A percentile compares a stretch with the other conserved stretches of the same genome.
Evolutionary conservation across 495 filamentous ascomycete genomes (phyloP).

Genomic region (Penicillium malachiteum): DNA sequence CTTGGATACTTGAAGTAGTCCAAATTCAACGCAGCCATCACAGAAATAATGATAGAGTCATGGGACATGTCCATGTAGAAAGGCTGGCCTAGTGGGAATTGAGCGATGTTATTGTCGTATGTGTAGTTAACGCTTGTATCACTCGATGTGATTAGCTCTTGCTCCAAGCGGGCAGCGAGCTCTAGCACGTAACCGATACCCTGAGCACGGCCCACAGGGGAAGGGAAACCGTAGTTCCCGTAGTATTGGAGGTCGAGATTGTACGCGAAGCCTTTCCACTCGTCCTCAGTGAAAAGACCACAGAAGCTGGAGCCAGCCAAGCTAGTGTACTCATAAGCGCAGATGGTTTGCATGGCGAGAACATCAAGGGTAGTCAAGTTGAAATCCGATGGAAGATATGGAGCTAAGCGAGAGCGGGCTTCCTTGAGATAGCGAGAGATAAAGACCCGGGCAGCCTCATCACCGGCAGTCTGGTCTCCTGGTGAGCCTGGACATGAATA

Average conservation of each 20-base stretch:
- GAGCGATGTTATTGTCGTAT: constrained; percentile 43
- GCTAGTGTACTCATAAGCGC: constrained; percentile 34
- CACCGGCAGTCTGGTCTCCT: neutral
- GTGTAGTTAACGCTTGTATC: constrained; percentile 60
- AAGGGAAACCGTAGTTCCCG: constrained; percentile 55
- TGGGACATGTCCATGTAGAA: constrained; percentile 50
- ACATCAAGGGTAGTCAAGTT: constrained; percentile 50
- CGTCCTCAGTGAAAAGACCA: constrained; percentile 53
- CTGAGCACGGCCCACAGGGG: constrained; percentile 59
- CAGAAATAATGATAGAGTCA: constrained; percentile 39
- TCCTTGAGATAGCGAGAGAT: constrained; percentile 13
- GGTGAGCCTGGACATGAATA: constrained; percentile 21
- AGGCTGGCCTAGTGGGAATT: constrained; percentile 52
- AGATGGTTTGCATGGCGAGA: constrained; percentile 52
- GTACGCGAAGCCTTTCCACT: constrained; percentile 57
- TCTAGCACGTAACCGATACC: constrained; percentile 65
- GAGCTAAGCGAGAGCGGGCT: constrained; percentile 20
- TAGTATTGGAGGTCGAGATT: constrained; percentile 59
- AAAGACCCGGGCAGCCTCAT: constrained; percentile 5
- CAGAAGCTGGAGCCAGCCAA: constrained; percentile 45
- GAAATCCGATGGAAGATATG: constrained; percentile 34
- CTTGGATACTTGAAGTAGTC: constrained; percentile 51
- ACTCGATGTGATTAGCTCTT: constrained; percentile 50
- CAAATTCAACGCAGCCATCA: constrained; percentile 51
- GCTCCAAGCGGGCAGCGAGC: constrained; percentile 55